Conservation (phyloP, 225 moss, liverwort and hornwort species). For the Neckera pumila region DNA sequence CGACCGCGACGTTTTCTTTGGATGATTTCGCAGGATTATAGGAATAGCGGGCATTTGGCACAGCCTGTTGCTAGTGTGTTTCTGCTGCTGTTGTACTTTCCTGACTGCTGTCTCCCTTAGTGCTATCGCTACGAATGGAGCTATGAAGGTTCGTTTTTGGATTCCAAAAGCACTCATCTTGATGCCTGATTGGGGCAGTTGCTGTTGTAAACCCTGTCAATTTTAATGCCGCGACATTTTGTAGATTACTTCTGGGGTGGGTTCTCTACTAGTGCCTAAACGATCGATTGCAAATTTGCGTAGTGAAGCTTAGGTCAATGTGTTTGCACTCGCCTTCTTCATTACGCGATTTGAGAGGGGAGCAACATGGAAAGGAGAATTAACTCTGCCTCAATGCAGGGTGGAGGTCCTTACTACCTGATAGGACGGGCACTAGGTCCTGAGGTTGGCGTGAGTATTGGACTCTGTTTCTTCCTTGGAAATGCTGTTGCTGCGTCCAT, state of each 20-base stretch:
- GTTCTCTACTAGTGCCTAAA: neutral
- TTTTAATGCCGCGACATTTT: neutral
- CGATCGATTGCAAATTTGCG: neutral
- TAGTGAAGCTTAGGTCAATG: neutral
- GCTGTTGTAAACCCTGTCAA: neutral
- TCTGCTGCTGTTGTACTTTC: conserved; percentile 87
- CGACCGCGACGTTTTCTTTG: neutral
- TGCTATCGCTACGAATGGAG: conserved; percentile 97
- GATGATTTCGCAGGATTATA: conserved; percentile 67
- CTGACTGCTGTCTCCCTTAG: conserved; percentile 88
- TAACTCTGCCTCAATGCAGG: conserved; percentile 40
- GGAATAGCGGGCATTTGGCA: conserved; percentile 98
- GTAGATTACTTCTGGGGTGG: neutral
- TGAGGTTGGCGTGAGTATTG: conserved; percentile 98
- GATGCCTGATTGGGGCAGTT: neutral
- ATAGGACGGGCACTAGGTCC: conserved; percentile 98
- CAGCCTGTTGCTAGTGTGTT: conserved; percentile 74
- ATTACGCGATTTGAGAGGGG: neutral
- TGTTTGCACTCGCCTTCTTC: neutral
- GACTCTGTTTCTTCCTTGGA: conserved; percentile 94
- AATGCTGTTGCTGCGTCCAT: conserved; percentile 92
- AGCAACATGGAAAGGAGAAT: neutral
- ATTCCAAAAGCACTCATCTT: neutral
- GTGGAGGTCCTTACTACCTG: conserved; percentile 94
- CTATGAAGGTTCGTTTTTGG: conserved; percentile 70